These are phyloP conservation scores for Diaporthe velutina DNA, from an alignment of 2,329 filamentous ascomycete species.

Conservation along the genomic window DNA sequence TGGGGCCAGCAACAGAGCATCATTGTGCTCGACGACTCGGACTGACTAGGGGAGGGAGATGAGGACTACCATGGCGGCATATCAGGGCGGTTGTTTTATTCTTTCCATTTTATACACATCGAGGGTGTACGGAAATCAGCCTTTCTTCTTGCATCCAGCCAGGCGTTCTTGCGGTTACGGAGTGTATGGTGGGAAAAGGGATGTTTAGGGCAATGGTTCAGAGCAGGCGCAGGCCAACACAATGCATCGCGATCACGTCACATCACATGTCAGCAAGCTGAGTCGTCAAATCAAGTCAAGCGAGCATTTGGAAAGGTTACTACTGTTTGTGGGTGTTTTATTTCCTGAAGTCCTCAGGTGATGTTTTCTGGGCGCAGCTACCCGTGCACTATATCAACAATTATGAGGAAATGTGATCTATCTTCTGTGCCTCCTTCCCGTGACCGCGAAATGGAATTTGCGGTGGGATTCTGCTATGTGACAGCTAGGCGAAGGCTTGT, in stretches of 20 bases:
- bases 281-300: conserved; percentile 17
- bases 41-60: neutral
- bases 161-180: conserved; percentile 35
- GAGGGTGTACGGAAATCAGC: neutral
- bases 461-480: no score
- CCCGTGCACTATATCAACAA: neutral
- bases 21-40: neutral
- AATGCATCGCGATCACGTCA: neutral
- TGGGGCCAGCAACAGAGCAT: neutral
- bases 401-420: neutral
- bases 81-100: neutral
- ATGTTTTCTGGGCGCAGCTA: conserved; percentile 10
- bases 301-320: conserved; percentile 24
- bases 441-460: neutral
- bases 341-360: neutral
- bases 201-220: neutral
- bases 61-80: neutral
- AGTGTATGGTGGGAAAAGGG: neutral
- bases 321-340: neutral
- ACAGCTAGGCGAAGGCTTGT: no score
- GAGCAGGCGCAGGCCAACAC: neutral
- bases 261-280: neutral
- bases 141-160: conserved; percentile 37
- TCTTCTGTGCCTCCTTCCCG: neutral
- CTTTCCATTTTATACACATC: conserved; percentile 6